Conservation (phyloP, 257 asterid species). For the Nicotiana knightiana region DNA sequence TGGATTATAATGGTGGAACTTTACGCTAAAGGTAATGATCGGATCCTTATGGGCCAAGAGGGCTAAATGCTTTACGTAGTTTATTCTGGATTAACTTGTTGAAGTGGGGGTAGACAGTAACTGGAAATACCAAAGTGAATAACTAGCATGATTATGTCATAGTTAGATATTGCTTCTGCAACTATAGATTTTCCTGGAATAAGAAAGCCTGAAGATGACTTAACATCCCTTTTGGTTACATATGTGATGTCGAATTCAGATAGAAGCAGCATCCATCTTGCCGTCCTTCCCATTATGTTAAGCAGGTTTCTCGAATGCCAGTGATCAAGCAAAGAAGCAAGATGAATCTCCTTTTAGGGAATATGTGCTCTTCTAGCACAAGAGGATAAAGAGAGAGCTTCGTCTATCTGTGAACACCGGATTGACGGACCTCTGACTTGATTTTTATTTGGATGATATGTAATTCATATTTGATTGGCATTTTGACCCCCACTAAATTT, state of each 20-base stretch:
- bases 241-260: not conserved
- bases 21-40: not conserved
- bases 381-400: not conserved
- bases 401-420: not conserved
- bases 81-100: not conserved
- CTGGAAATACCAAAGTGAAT: not conserved
- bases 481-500: not conserved
- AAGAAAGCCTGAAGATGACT: not conserved
- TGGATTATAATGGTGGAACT: not conserved
- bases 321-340: not conserved
- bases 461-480: not conserved
- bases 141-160: not conserved
- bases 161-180: not conserved
- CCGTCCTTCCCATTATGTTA: not conserved
- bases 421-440: not conserved
- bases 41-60: not conserved
- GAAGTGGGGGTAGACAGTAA: not conserved
- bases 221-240: not conserved
- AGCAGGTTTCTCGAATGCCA: not conserved
- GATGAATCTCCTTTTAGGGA: not conserved
- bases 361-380: not conserved
- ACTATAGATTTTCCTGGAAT: not conserved
- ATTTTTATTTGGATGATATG: not conserved
- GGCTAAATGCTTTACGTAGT: not conserved
- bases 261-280: not conserved